Percentiles rank a stretch among this genome's conserved stretches.
Conservation (phyloP, 345 rosid genomes). For the Eucalyptus pauciflora region DNA sequence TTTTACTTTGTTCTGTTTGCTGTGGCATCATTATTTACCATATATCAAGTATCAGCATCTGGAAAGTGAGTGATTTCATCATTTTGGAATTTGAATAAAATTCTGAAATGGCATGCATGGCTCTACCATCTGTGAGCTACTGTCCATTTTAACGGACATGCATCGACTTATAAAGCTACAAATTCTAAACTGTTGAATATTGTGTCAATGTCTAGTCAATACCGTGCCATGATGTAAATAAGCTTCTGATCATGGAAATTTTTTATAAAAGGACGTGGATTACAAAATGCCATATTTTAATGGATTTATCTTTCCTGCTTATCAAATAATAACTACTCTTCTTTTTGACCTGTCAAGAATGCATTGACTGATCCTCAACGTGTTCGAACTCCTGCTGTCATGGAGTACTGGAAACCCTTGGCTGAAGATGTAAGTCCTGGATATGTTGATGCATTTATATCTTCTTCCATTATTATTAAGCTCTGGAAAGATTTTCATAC, state of each 20-base stretch:
- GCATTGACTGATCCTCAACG: slow-evolving; percentile 86
- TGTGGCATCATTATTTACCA: not conserved
- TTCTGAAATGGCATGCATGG: not conserved
- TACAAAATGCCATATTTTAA: not conserved
- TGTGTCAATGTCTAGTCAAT: not conserved
- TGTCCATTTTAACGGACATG: not conserved
- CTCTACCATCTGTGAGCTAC: not conserved
- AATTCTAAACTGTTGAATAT: not conserved
- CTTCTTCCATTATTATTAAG: not conserved
- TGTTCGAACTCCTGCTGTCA: slow-evolving; percentile 75
- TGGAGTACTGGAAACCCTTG: slow-evolving; percentile 94
- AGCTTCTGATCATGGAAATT: not conserved
- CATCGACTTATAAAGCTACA: not conserved
- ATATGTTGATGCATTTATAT: not conserved
- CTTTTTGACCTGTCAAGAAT: slow-evolving; percentile 37
- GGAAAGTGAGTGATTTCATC: not conserved
- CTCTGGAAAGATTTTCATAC: not conserved
- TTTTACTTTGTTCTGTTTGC: not conserved
- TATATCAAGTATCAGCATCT: not conserved
- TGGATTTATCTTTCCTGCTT: slow-evolving; percentile 1
- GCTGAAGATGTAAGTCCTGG: slow-evolving; percentile 79
- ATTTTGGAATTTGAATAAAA: not conserved
- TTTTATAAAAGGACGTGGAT: not conserved
- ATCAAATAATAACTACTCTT: not conserved
- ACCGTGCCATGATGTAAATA: not conserved